Evolutionary conservation across 2,329 filamentous ascomycete species (phyloP).

Genomic region (Exophiala sideris): DNA sequence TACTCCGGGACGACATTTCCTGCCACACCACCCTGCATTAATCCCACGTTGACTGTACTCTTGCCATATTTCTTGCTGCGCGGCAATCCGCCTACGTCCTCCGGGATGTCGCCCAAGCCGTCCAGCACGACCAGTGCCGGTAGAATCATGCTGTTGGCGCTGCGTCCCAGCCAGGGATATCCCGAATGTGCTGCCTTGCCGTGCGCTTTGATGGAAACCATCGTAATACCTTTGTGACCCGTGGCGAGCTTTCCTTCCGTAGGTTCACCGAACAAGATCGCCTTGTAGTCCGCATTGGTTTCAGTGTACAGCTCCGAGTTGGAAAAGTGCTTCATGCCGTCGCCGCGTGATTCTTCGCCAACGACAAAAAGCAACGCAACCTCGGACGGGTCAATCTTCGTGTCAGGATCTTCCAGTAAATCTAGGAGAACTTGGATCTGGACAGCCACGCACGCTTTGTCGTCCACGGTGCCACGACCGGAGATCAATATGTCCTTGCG

Average conservation of each 20-base stretch:
- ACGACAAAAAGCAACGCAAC: slow-evolving; percentile 62
- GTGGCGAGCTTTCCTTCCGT: slow-evolving; percentile 83
- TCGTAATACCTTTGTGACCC: slow-evolving; percentile 83
- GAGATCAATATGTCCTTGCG: slow-evolving; percentile 37
- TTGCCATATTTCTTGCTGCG: slow-evolving; percentile 75
- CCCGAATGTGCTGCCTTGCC: slow-evolving; percentile 84
- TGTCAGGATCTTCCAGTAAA: slow-evolving; percentile 42
- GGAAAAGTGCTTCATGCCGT: slow-evolving; percentile 67
- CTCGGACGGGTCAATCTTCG: slow-evolving; percentile 27
- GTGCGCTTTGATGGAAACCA: slow-evolving; percentile 63
- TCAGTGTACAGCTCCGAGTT: slow-evolving; percentile 44
- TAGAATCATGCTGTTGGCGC: slow-evolving; percentile 77
- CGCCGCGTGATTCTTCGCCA: slow-evolving; percentile 76
- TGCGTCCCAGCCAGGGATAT: slow-evolving; percentile 85
- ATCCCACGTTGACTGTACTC: slow-evolving; percentile 84
- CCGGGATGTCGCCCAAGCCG: slow-evolving; percentile 51
- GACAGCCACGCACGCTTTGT: slow-evolving; percentile 45
- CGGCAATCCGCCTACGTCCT: slow-evolving; percentile 59
- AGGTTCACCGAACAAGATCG: slow-evolving; percentile 88
- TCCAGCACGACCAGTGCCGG: slow-evolving; percentile 67
- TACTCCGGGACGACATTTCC: slow-evolving; percentile 79
- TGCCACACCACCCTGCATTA: slow-evolving; percentile 75
- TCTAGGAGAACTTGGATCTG: slow-evolving; percentile 44
- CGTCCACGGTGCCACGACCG: slow-evolving; percentile 47
- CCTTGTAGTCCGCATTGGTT: slow-evolving; percentile 50